A percentile compares a stretch with the other conserved stretches of the same genome.
Evolutionary conservation across 192 early-diverging fungal species (phyloP).

Genomic region (Radiomyces spectabilis): DNA sequence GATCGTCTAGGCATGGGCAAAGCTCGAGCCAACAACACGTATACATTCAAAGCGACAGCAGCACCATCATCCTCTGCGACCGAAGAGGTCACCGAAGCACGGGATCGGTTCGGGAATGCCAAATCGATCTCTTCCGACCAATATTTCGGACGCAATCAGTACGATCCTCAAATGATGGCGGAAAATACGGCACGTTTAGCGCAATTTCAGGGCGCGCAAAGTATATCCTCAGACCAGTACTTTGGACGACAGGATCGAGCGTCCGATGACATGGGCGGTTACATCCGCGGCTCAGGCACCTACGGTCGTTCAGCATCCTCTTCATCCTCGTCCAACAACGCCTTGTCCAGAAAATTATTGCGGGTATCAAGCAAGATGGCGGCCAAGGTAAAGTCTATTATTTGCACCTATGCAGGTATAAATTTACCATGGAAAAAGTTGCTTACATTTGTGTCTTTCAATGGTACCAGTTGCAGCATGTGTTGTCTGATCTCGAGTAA

Average conservation of each 20-base stretch:
- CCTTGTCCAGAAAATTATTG: slow-evolving; percentile 40
- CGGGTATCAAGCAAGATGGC: slow-evolving; percentile 41
- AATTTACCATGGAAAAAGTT: background rate
- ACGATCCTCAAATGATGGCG: slow-evolving; percentile 40
- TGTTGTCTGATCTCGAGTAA: too few species aligned
- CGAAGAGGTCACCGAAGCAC: slow-evolving; percentile 33
- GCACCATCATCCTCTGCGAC: slow-evolving; percentile 1
- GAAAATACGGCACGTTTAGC: slow-evolving; percentile 47
- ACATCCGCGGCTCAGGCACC: background rate
- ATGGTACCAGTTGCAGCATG: slow-evolving; percentile 15
- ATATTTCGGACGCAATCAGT: slow-evolving; percentile 76
- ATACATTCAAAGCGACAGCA: background rate
- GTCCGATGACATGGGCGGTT: background rate
- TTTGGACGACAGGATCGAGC: slow-evolving; percentile 47
- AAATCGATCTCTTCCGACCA: slow-evolving; percentile 90
- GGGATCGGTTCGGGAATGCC: slow-evolving; percentile 75
- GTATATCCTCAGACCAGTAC: slow-evolving; percentile 79
- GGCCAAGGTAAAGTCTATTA: slow-evolving; percentile 32
- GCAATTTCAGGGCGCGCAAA: slow-evolving; percentile 66
- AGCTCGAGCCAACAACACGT: slow-evolving; percentile 6
- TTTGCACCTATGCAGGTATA: background rate
- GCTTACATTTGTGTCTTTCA: background rate
- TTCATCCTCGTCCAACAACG: too few species aligned
- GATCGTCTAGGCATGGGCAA: slow-evolving; percentile 28
- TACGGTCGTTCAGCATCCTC: too few species aligned